Conservation (phyloP, 495 filamentous ascomycete genomes). For the Chaetomidium leptoderma region DNA sequence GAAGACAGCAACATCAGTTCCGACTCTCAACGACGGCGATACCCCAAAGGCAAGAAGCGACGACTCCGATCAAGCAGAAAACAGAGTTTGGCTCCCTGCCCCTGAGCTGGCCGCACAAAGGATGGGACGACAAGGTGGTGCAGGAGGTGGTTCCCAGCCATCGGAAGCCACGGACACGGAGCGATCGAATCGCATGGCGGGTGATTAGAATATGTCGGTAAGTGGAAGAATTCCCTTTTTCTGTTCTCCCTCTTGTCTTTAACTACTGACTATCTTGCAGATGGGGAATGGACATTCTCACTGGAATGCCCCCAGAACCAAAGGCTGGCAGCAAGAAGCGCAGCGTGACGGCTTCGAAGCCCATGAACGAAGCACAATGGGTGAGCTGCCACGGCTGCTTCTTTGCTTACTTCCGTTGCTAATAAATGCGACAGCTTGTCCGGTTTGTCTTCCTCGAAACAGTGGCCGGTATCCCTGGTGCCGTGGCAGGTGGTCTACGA, state of each 20-base stretch:
- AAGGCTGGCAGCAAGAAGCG: constrained; percentile 38
- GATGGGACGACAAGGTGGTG: constrained; percentile 50
- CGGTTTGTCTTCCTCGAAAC: constrained; percentile 92
- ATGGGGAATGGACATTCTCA: constrained; percentile 47
- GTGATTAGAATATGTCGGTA: constrained; percentile 32
- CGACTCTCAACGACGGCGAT: neutral
- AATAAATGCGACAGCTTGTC: constrained; percentile 47
- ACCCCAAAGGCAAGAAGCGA: neutral
- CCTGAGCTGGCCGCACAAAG: constrained; percentile 65
- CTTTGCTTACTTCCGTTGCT: neutral
- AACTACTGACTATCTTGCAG: constrained; percentile 16
- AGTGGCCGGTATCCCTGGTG: constrained; percentile 90
- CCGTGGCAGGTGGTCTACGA: constrained; percentile 90
- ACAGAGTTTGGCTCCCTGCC: constrained; percentile 43
- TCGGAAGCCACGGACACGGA: constrained; percentile 33
- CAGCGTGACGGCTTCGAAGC: constrained; percentile 34
- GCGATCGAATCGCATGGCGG: constrained; percentile 44
- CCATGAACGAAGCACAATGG: constrained; percentile 47
- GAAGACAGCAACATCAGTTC: neutral
- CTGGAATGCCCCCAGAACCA: constrained; percentile 40
- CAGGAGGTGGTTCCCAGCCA: constrained; percentile 37
- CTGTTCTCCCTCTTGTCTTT: neutral
- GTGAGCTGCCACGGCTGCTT: constrained; percentile 15
- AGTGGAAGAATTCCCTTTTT: neutral
- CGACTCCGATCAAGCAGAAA: constrained; percentile 36